Evolutionary conservation across 108 stramenopile species (phyloP), one percentile per base, ranked within the genome.

Genomic region (Aurantiochytrium sp.): DNA sequence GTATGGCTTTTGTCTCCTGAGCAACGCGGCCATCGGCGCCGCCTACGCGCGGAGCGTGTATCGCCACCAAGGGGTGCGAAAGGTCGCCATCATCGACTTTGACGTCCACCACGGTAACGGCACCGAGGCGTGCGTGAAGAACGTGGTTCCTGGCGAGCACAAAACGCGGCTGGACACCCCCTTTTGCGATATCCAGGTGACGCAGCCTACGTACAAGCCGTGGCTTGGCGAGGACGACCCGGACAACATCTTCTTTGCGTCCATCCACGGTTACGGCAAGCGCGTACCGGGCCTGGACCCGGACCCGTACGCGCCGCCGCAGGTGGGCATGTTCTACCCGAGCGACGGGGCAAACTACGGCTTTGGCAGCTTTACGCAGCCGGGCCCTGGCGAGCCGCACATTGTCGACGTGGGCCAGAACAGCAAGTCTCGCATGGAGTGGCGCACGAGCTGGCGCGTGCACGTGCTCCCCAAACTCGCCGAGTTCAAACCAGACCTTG

Each of bases 1-100:
- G 12, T 97, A 98, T 90, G 99, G 99, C 2, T 99, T 98, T 90
- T 99, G 98, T 89, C 94, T 99, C 6, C 92, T 99, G 59, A 99
- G 98, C 92, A 98, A 99, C 91, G 97, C 98, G 81, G 97, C 97
- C 27, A 96, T 99, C 90, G 99, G 95, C 37, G 99, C 99, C 54
- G 96, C 97, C 4, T 98, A 99, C 90, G 99, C 98, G 37, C 91
- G 95, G 50, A 69, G 95, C 37, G 93, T 96, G 21, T 92, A 93
- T 48, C 73, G 73, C 10, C 55, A 65, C 52, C 31, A 59, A n/a
- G 55, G 55, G 31, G 85, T 93, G 5, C 81, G 91, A 32, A 52
- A 53, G 8, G 93, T 94, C 31, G 93, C 89, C 8, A 91, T 94
- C 30, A 89, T 94, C 3, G 93, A 94, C 53, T 93, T 93, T 55